Evolutionary conservation across 2,329 filamentous ascomycete genomes (phyloP).

Genomic region (Dactylellina cionopaga): DNA sequence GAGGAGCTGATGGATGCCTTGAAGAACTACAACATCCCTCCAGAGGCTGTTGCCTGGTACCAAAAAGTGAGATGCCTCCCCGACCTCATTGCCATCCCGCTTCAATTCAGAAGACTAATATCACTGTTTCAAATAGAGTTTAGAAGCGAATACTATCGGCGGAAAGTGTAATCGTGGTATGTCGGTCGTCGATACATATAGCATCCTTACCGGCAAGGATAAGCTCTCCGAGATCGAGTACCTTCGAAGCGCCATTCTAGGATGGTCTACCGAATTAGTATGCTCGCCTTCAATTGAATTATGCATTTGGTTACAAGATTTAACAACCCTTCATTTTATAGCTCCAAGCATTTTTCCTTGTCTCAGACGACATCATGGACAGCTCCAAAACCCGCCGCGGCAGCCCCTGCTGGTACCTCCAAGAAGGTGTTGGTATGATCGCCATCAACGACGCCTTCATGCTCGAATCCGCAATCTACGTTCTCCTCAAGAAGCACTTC

Average conservation of each 20-base stretch:
- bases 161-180: constrained; percentile 99
- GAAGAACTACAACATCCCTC: constrained; percentile 81
- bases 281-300: neutral
- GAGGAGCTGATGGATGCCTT: constrained; percentile 82
- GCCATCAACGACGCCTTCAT: constrained; percentile 99
- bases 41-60: constrained; percentile 85
- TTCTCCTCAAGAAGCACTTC: constrained; percentile 93
- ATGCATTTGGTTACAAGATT: neutral
- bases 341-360: constrained; percentile 97
- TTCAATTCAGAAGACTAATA: constrained; percentile 21
- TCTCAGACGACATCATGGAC: constrained; percentile 99
- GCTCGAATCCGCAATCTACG: constrained; percentile 90
- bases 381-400: constrained; percentile 91
- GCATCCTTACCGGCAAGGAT: constrained; percentile 75
- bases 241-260: constrained; percentile 85
- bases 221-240: constrained; percentile 83
- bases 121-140: constrained; percentile 66
- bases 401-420: constrained; percentile 91
- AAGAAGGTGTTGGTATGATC: constrained; percentile 81
- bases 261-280: constrained; percentile 92
- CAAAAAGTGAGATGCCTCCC: constrained; percentile 71
- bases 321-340: neutral
- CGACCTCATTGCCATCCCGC: constrained; percentile 8
- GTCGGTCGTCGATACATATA: constrained; percentile 91
- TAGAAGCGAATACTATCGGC: constrained; percentile 87